Evolutionary conservation across 768 basidiomycete genomes (phyloP).

Genomic region (Boletus pseudopeckii): DNA sequence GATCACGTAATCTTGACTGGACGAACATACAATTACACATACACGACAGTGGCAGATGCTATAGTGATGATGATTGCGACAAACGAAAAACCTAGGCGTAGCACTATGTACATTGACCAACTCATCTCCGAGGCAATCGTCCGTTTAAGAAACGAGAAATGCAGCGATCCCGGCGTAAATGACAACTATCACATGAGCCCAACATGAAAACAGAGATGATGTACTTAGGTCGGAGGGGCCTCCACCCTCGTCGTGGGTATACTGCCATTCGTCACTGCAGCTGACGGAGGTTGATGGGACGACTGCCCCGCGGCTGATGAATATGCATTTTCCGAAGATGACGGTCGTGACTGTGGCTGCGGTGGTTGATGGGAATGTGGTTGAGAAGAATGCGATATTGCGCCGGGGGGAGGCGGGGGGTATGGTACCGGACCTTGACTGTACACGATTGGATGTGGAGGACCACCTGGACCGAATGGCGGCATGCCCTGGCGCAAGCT

Average conservation of each 20-base stretch:
- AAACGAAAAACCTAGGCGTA: conserved; percentile 8
- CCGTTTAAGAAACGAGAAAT: conserved; percentile 24
- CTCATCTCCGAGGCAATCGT: conserved; percentile 21
- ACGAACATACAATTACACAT: conserved; percentile 9
- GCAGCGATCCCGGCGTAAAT: conserved; percentile 21
- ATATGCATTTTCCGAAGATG: conserved; percentile 60
- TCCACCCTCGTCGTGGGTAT: conserved; percentile 43
- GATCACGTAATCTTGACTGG: conserved; percentile 26
- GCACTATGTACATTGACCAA: conserved; percentile 31
- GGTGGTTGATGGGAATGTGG: conserved; percentile 32
- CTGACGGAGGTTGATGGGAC: conserved; percentile 27
- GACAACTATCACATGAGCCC: conserved; percentile 18
- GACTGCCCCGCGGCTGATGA: conserved; percentile 39
- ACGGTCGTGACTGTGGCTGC: conserved; percentile 47
- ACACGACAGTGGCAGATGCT: conserved; percentile 14
- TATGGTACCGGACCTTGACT: conserved; percentile 47
- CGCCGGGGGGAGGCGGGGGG: conserved; percentile 43
- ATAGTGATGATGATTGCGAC: conserved; percentile 15
- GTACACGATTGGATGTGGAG: conserved; percentile 50
- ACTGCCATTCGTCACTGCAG: conserved; percentile 38
- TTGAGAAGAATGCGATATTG: conserved; percentile 42
- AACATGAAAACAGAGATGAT: conserved; percentile 3
- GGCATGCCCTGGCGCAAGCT: conserved; percentile 55
- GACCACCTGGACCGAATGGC: conserved; percentile 46
- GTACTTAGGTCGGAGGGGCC: conserved; percentile 36